These are phyloP conservation scores for Ramaria sp. DNA, from an alignment of 768 basidiomycete species.

Conservation along the genomic window DNA sequence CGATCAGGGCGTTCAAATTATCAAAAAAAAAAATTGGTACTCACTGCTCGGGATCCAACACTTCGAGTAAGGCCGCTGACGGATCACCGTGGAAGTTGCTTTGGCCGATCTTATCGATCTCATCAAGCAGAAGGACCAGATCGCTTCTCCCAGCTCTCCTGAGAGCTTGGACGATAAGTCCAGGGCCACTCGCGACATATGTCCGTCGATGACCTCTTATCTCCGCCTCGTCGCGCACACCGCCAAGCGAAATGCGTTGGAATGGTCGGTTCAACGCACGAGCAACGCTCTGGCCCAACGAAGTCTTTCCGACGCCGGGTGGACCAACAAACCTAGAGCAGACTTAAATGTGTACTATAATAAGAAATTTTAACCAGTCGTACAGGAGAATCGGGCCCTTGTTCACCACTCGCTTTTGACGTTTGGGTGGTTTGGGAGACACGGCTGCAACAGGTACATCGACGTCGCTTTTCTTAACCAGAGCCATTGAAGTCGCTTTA, in stretches of 20 bases:
- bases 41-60: slow-evolving; percentile 91
- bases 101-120: slow-evolving; percentile 73
- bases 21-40: slow-evolving; percentile 19
- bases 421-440: slow-evolving; percentile 5
- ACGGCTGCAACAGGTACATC: slow-evolving; percentile 5
- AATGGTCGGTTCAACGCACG: slow-evolving; percentile 76
- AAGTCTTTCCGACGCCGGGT: slow-evolving; percentile 87
- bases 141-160: slow-evolving; percentile 75
- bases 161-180: slow-evolving; percentile 77
- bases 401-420: slow-evolving; percentile 29
- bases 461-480: slow-evolving; percentile 11
- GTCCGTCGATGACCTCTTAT: slow-evolving; percentile 73
- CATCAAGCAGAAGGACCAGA: slow-evolving; percentile 78
- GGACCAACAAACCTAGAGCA: slow-evolving; percentile 69
- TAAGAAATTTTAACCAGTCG: slow-evolving; percentile 29
- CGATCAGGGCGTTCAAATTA: background rate
- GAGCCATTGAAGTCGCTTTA: slow-evolving; percentile 12
- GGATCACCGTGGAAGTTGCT: slow-evolving; percentile 90
- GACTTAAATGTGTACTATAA: background rate
- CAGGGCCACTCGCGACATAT: slow-evolving; percentile 85
- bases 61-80: slow-evolving; percentile 81
- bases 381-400: slow-evolving; percentile 55
- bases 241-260: slow-evolving; percentile 86
- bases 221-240: slow-evolving; percentile 87
- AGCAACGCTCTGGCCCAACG: slow-evolving; percentile 82